Base-by-base conservation (phyloP, 75 land plant genomes). In the Sequoia sempervirens region DNA sequence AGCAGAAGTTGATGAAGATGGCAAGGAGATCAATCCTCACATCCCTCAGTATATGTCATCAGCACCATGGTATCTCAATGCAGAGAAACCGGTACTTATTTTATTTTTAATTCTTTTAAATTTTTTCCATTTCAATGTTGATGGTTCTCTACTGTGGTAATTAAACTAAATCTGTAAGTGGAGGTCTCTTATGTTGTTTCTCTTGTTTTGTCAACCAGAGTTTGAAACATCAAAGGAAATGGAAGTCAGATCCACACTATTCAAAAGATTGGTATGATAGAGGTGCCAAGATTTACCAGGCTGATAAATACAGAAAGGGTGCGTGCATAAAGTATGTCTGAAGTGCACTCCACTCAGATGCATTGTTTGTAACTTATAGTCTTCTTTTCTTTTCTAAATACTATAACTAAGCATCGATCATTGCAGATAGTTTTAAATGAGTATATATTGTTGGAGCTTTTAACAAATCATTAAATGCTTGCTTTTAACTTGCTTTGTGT, bases 21-120 rank as follows among this genome's bases (percentile, higher is more conserved):
- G 98, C 34, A 96, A 96, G 61, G 98, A 96, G 56, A 96, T 94
- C 73, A 96, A 96, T 82, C 98, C 96, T 80, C 98, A 96, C 70
- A 96, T 96, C 80, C 98, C 98, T 61, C 95, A 95, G 91, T 96
- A 95, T 75, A 96, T 96, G 96, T 96, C 98, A 17, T 96, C 98
- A 83, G 96, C 96, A 20, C 98, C 96, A 40, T 96, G 98, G 98
- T 96, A 96, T 91, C 94, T 96, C n/a, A 96, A 96, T 85, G 96
- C 96, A 6, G 94, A 96, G 82, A 91, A 90, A 88, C 97, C 97
- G 23, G 96, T 93, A 88, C 86, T 64, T 64, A 5, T 45, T 45
- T 45, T 45, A 3, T 45, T 45, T 45, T 0, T 5, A 4, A 0
- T 13, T 74, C 26, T 36, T 28, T n/a, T n/a, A n/a, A n/a, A n/a